phyloP scores from a whole-genome alignment of 371 early-diverging fungal species.

The Mucor racemosus region DNA sequence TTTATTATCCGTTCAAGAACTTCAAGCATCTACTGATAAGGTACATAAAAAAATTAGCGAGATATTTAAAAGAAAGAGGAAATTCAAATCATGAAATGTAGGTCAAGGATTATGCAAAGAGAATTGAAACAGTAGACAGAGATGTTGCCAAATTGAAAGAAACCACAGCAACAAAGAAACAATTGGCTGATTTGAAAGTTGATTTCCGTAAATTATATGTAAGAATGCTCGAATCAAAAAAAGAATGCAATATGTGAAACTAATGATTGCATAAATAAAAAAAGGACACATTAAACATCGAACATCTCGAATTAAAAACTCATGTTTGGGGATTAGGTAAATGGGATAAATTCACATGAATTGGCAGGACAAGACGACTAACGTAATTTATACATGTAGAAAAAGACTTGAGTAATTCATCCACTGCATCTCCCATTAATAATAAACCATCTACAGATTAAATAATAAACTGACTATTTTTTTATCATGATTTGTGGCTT shows the following conservation, averaged over 20 bases:
- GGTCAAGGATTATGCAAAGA: slow-evolving; percentile 64
- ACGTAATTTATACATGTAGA: slow-evolving; percentile 1
- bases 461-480: too few species aligned
- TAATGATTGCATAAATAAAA: not conserved
- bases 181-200: slow-evolving; percentile 64
- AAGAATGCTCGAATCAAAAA: slow-evolving; percentile 12
- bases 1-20: slow-evolving; percentile 74
- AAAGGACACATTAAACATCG: slow-evolving; percentile 70
- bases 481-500: too few species aligned
- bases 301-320: slow-evolving; percentile 77
- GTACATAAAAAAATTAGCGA: slow-evolving; percentile 32
- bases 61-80: not conserved
- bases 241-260: not conserved
- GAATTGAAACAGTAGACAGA: slow-evolving; percentile 74
- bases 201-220: slow-evolving; percentile 75
- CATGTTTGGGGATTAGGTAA: slow-evolving; percentile 76
- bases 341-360: not conserved
- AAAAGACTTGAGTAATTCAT: slow-evolving; percentile 17
- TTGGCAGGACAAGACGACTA: not conserved
- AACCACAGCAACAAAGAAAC: slow-evolving; percentile 66
- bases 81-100: not conserved
- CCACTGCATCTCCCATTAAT: not conserved
- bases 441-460: too few species aligned
- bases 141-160: slow-evolving; percentile 66
- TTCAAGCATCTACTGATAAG: slow-evolving; percentile 77